Evolutionary conservation across 345 rosid genomes (phyloP).

Genomic region (Linum tenue): DNA sequence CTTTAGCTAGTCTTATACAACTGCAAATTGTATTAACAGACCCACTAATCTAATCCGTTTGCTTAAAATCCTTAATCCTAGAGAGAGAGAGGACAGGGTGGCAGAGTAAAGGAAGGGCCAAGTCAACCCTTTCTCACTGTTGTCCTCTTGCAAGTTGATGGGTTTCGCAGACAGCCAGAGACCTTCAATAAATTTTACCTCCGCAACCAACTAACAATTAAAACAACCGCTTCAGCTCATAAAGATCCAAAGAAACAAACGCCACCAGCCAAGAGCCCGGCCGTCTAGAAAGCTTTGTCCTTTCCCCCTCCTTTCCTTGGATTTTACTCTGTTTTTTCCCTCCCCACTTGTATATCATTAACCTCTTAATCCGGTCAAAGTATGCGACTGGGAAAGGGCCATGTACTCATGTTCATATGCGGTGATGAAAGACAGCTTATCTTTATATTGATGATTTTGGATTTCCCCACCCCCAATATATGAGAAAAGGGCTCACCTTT

Average conservation of each 20-base stretch:
- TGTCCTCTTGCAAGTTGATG: conserved; percentile 8
- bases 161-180: not conserved
- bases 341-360: not conserved
- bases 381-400: conserved; percentile 7
- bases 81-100: not conserved
- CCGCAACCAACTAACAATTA: conserved; percentile 7
- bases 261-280: conserved; percentile 11
- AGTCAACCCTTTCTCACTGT: conserved; percentile 19
- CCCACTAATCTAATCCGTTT: not conserved
- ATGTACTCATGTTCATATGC: conserved; percentile 3
- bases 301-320: not conserved
- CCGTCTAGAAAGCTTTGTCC: not conserved
- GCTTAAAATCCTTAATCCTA: not conserved
- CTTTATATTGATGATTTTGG: not conserved
- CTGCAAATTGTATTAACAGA: not conserved
- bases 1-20: no score
- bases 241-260: conserved; percentile 2
- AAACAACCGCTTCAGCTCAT: not conserved
- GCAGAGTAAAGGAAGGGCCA: not conserved
- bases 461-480: not conserved
- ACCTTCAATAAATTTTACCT: conserved; percentile 13
- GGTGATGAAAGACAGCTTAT: conserved; percentile 16
- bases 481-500: conserved; percentile 17
- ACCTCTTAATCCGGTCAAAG: conserved; percentile 23
- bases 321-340: not conserved